Conservation (phyloP, 148 eudicot genomes). For the Bassia scoparia region DNA sequence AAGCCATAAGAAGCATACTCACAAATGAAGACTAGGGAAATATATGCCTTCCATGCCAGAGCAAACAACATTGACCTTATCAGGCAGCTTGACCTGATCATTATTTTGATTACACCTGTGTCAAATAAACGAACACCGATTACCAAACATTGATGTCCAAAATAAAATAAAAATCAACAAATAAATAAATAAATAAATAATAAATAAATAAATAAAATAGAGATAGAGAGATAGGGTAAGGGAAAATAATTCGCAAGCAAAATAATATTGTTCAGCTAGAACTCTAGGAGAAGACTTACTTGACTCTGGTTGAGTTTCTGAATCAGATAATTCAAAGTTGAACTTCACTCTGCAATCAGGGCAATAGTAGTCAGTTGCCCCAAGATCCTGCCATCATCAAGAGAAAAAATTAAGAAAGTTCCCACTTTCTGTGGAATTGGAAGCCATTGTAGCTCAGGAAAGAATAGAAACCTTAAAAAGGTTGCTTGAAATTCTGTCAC, state of each 20-base stretch:
- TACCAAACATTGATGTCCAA: conserved; percentile 3
- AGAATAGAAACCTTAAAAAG: conserved; percentile 48
- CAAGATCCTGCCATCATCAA: conserved; percentile 49
- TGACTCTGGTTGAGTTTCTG: conserved; percentile 51
- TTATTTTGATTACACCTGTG: conserved; percentile 41
- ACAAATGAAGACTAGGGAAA: conserved; percentile 72
- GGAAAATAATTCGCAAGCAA: background rate
- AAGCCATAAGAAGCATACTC: conserved; percentile 30
- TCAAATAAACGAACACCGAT: conserved; percentile 13
- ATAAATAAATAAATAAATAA: no score
- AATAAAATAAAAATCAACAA: no score
- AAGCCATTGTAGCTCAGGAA: background rate
- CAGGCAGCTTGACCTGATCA: conserved; percentile 49
- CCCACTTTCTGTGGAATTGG: background rate
- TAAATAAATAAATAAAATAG: no score
- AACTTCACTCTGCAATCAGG: conserved; percentile 78
- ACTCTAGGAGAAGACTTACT: conserved; percentile 46
- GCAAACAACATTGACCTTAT: conserved; percentile 72
- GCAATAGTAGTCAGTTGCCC: conserved; percentile 64
- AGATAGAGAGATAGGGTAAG: background rate
- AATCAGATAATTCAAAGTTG: conserved; percentile 76
- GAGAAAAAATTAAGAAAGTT: conserved; percentile 14
- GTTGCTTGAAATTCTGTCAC: conserved; percentile 70
- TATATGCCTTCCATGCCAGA: conserved; percentile 70
- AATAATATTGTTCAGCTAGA: conserved; percentile 3